Base-by-base conservation (phyloP, 768 basidiomycete species). In the Udeniomyces megalosporus region DNA sequence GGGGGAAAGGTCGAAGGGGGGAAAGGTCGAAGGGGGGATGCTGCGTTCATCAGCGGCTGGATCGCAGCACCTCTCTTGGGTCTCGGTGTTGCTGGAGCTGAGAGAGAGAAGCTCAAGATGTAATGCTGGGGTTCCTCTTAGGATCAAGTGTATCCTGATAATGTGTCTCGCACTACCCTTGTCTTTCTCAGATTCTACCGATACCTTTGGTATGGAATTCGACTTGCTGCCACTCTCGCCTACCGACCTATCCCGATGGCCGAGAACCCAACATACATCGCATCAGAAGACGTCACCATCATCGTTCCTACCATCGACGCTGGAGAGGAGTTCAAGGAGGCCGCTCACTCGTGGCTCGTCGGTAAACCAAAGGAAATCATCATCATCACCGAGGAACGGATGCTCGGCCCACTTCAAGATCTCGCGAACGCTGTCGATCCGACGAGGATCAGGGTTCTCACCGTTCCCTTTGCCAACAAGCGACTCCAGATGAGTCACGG, bases 291-390 rank as follows among this genome's bases (percentile, higher is more conserved):
- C 77, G 90, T 95, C 67, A 95, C 90, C 46, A 92, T 93, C 71
- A 89, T 95, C 64, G 91, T 93, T 2, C 90, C 90, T 44, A 93
- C 89, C 65, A 92, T 95, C 70, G 90, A 95, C 72, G 89, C 91
- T 2, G 91, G 90, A 54, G 88, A 91, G 74, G 88, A 90, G 74
- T 91, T 92, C 78, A 88, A 88, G 76, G 85, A 89, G 73, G 88
- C 88, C 45, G 90, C 90, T 35, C 80, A 85, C 75, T 84, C 82
- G 70, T 93, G 89, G 91, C 85, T 95, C 66, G 83, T 83, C 67
- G 88, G 89, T 68, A 84, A 86, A 67, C 91, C 90, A 17, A 91
- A 89, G 72, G 89, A 83, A 71, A 82, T 84, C 69, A 73, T 84
- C 73, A 83, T 82, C 71, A 79, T 84, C 66, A 83, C 82, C 14